These are phyloP conservation scores for Solanum hybrid DNA, from an alignment of 305 asterid genomes.

Conservation along the genomic window DNA sequence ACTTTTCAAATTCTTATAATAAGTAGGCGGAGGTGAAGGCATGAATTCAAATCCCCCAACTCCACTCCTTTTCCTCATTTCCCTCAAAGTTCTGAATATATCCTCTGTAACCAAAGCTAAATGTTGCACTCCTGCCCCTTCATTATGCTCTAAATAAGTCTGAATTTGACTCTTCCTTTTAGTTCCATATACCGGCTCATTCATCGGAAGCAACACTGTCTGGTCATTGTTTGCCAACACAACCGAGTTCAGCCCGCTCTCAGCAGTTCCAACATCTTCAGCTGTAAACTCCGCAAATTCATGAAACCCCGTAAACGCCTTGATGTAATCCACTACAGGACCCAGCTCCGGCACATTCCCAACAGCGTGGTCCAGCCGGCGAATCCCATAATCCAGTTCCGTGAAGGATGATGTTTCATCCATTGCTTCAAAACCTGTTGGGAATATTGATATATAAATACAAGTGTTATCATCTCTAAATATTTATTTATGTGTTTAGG, in stretches of 20 bases:
- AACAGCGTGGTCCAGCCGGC: slow-evolving; percentile 80
- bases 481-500: background rate
- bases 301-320: slow-evolving; percentile 67
- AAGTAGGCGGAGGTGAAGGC: slow-evolving; percentile 86
- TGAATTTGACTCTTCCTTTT: slow-evolving; percentile 91
- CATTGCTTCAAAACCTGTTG: slow-evolving; percentile 44
- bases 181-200: slow-evolving; percentile 79
- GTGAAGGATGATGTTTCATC: slow-evolving; percentile 19
- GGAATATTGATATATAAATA: background rate
- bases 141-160: slow-evolving; percentile 90
- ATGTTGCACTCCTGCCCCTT: slow-evolving; percentile 90
- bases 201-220: slow-evolving; percentile 60
- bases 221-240: slow-evolving; percentile 69
- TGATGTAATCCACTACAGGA: slow-evolving; percentile 67
- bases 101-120: slow-evolving; percentile 65
- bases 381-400: slow-evolving; percentile 65
- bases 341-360: slow-evolving; percentile 69
- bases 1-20: slow-evolving; percentile 55
- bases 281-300: slow-evolving; percentile 84
- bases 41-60: slow-evolving; percentile 91
- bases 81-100: slow-evolving; percentile 63
- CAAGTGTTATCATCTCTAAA: background rate
- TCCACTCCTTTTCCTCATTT: slow-evolving; percentile 80
- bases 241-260: slow-evolving; percentile 80
- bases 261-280: slow-evolving; percentile 76